Base-by-base conservation (phyloP, 768 basidiomycete genomes). In the Rhizopogon roseolus region DNA sequence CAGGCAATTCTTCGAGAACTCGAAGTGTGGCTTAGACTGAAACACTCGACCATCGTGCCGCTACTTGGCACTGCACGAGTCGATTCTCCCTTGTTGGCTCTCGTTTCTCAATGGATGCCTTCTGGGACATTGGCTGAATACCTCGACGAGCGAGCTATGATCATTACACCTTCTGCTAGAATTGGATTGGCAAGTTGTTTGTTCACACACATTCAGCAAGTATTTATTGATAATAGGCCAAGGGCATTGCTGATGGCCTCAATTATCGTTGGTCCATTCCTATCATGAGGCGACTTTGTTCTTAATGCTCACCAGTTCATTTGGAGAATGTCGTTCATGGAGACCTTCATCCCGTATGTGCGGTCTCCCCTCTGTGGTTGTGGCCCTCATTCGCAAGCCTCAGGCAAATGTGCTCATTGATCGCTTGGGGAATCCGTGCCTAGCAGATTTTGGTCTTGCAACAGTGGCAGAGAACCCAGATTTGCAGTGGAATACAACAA, bases 1-100 rank as follows among this genome's bases (percentile, higher is more conserved):
- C 16, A 64, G 62, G n/a, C 53, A 29, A 40, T 64, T 13, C 52
- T 52, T 22, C 59, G 59, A 9, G 62, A 64, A 49, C 49, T 65
- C 16, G 44, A 53, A 22, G 62, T 62, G 22, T 65, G 64, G 64
- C 52, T 48, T 28, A n/a, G 46, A 29, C 52, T 65, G 14, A 14
- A 38, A 10, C 60, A 65, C 50, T 34, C 41, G 14, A 65, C 63
- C 49, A 52, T 65, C 22, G 36, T 65, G 2, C 57, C 57, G 8
- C 57, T 63, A 13, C 52, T 46, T 27, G 60, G 64, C 6, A 42
- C 53, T 4, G 38, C 57, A 13, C 51, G 36, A 16, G 60, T 29
- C 3, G 29, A 29, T 1, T 6, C 7, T 29, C 29, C 29, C 7
- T 29, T 29, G 29, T 9, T 9, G 7, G 29, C 29, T 1, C 29